Base-by-base conservation (phyloP, 306 rosid species). In the Prunus kanzakura region DNA sequence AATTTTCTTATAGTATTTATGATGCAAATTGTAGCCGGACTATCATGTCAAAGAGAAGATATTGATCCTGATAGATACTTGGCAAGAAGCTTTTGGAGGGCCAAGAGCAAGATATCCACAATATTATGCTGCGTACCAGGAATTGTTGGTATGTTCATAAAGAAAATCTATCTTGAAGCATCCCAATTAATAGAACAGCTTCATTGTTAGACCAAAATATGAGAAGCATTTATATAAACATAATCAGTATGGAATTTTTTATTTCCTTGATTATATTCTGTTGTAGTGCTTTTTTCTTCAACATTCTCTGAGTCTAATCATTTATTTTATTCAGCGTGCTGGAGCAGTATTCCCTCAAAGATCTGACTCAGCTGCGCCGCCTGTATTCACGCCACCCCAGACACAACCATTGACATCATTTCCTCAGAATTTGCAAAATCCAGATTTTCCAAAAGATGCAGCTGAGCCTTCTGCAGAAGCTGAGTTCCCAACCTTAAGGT, bases 81-180 rank as follows among this genome's bases (percentile, higher is more conserved):
- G 99, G 99, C 98, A 96, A 93, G 99, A 96, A 82, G 99, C 94
- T 61, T 96, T 96, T 80, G 99, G 98, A 74, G 99, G 99, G 66
- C 85, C 97, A 27, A 93, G 97, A 76, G 96, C 94, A 77, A 93
- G 97, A 93, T 96, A 91, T 88, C 93, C 98, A 72, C 99, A 96
- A 76, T 93, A 89, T 66, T 92, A 86, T 85, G 93, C 90, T 64
- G 97, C 99, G 65, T 96, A 96, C 76, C 93, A 91, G 86, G 99
- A 96, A 71, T 80, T 96, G 79, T 76, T 96, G 99, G 99, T 96
- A 83, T 32, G 87, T 82, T 63, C 60, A 55, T 43, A 29, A 69
- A 52, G 35, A 72, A n/a, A 1, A 27, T 32, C 75, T 70, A 47
- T 60, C 30, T 65, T 38, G 56, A 73, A 76, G 43, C 49, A 71